Conservation (phyloP, 768 basidiomycete species). For the Tylopilus plumbeoviolaceoides region DNA sequence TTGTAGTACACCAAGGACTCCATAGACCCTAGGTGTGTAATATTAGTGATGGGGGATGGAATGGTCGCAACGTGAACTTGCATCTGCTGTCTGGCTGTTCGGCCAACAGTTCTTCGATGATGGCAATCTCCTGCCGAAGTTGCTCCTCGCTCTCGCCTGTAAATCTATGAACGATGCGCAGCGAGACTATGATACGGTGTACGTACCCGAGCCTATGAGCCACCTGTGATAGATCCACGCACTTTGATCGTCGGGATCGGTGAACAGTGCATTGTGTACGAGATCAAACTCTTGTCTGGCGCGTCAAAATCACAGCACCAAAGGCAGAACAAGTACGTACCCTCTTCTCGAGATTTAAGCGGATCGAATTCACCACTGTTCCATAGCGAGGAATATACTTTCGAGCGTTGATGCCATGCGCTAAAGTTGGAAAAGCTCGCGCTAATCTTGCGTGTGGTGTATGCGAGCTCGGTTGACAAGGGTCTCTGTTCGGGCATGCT, state of each 20-base stretch:
- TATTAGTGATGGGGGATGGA: neutral
- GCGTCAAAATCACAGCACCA: neutral
- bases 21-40: slow-evolving; percentile 77
- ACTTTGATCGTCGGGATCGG: slow-evolving; percentile 93
- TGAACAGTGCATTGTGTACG: slow-evolving; percentile 91
- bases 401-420: slow-evolving; percentile 97
- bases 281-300: slow-evolving; percentile 76
- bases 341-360: slow-evolving; percentile 60
- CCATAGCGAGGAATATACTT: slow-evolving; percentile 69
- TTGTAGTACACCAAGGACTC: slow-evolving; percentile 88
- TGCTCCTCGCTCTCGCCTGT: slow-evolving; percentile 56
- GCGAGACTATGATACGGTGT: neutral
- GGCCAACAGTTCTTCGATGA: slow-evolving; percentile 79
- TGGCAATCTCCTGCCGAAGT: slow-evolving; percentile 68
- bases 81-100: slow-evolving; percentile 95
- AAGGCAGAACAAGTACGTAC: slow-evolving; percentile 34
- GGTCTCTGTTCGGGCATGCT: slow-evolving; percentile 60
- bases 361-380: slow-evolving; percentile 49
- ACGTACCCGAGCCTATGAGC: slow-evolving; percentile 77
- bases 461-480: slow-evolving; percentile 68
- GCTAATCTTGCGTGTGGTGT: slow-evolving; percentile 88
- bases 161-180: neutral
- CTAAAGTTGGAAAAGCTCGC: slow-evolving; percentile 96
- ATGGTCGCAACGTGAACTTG: slow-evolving; percentile 32
- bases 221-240: slow-evolving; percentile 99